Evolutionary conservation across 2,329 filamentous ascomycete species (phyloP).

Genomic region (Cephalotrichum gorgonifer): DNA sequence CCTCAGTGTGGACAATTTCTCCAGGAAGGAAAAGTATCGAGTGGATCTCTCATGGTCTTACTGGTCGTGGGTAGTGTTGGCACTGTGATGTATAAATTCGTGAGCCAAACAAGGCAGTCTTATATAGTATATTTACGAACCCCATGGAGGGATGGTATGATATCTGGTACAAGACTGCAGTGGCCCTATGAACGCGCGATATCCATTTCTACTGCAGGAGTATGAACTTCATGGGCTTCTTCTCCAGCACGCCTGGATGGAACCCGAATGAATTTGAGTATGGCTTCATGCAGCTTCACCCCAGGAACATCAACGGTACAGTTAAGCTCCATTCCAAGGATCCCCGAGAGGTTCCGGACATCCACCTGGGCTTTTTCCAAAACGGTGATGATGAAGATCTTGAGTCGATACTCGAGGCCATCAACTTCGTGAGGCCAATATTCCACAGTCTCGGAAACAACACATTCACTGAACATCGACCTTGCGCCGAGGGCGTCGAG

Average conservation of each 20-base stretch:
- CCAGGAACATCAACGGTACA: slow-evolving; percentile 41
- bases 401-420: slow-evolving; percentile 44
- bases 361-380: slow-evolving; percentile 52
- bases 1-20: too few species aligned
- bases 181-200: slow-evolving; percentile 8
- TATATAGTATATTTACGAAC: slow-evolving; percentile 18
- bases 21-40: too few species aligned
- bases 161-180: slow-evolving; percentile 7
- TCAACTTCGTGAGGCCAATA: slow-evolving; percentile 27
- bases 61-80: too few species aligned
- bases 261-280: slow-evolving; percentile 4
- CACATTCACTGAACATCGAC: too few species aligned
- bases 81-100: too few species aligned
- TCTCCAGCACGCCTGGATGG: slow-evolving; percentile 9
- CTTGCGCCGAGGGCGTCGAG: neutral
- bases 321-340: slow-evolving; percentile 51
- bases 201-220: slow-evolving; percentile 10
- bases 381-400: slow-evolving; percentile 26
- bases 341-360: slow-evolving; percentile 52
- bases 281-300: slow-evolving; percentile 29
- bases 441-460: neutral
- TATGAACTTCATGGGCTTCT: slow-evolving; percentile 12
- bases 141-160: slow-evolving; percentile 11
- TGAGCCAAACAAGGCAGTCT: slow-evolving; percentile 22
- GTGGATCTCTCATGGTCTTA: too few species aligned